Base-by-base conservation (phyloP, 1,284 basidiomycete species). In the Macrocystidia cucumis region DNA sequence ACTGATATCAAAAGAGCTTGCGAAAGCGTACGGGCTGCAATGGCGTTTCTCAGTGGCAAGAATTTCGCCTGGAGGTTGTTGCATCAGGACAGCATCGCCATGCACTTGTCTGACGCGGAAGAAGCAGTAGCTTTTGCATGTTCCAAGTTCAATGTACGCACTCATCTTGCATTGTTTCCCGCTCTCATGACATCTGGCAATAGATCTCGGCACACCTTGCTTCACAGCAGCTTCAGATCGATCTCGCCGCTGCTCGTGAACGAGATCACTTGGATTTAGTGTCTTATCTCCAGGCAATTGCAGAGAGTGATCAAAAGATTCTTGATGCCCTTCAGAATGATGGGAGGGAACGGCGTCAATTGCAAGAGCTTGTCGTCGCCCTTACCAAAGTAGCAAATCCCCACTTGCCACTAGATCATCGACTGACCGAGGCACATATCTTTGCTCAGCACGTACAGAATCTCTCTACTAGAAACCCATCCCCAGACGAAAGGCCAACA, bases 61-160 rank as follows among this genome's bases (percentile, higher is more conserved):
- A 21, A 30, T 4, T 38, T 41, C 28, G 37, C 39, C 8, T 38
- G 39, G 39, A 32, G 39, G 14, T 36, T 41, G 9, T 24, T 41
- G 9, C 18, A 38, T 14, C 39, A 37, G 21, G 29, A 28, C 18
- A 35, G 30, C 16, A 32, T 41, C 9, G 28, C 29, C 12, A 17
- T 24, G 19, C 19, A 29, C n/a, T 14, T 41, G 5, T 20, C 29
- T 13, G 17, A 21, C 11, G 39, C 39, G 13, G 39, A 41, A 24
- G 11, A 13, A n/a, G 37, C 39, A 6, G 25, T 41, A 4, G 5
- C 23, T n/a, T 24, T 27, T 32, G 39, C 39, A n/a, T 21, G 23
- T 21, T 5, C 11, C 5, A 17, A 12, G 6, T 41, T 41, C 30
- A 41, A 41, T 29, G 39, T 41, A 20, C 7, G 35, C 25, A 3